These are phyloP conservation scores for Cystofilobasidium macerans DNA, from an alignment of 768 basidiomycete species.

Conservation along the genomic window DNA sequence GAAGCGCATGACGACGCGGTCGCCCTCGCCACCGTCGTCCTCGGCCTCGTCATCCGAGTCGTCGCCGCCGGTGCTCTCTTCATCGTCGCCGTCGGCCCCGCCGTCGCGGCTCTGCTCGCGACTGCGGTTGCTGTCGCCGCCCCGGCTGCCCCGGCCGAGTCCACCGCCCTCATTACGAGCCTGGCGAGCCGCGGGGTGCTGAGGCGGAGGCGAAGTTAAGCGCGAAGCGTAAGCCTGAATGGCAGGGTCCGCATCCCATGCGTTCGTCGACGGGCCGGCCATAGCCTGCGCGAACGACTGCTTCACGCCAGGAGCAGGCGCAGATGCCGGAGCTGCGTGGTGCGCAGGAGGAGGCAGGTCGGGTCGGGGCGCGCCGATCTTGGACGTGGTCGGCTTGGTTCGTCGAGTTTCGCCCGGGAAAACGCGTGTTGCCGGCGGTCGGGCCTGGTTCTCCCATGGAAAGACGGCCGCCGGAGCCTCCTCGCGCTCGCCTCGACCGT, in stretches of 20 bases:
- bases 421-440: constrained; percentile 31
- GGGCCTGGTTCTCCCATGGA: constrained; percentile 68
- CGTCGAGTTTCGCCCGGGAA: constrained; percentile 41
- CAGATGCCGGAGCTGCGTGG: constrained; percentile 15
- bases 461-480: constrained; percentile 59
- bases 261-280: constrained; percentile 53
- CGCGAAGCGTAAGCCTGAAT: constrained; percentile 59
- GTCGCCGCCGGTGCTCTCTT: constrained; percentile 49
- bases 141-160: constrained; percentile 29
- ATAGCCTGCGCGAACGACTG: constrained; percentile 41
- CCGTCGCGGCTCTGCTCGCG: constrained; percentile 57
- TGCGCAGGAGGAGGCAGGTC: constrained; percentile 16
- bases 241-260: constrained; percentile 72
- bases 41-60: constrained; percentile 30
- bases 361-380: not conserved
- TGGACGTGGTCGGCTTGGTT: constrained; percentile 21
- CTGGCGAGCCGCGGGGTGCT: not conserved
- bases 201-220: constrained; percentile 31
- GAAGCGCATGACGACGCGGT: not conserved
- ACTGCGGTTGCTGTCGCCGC: constrained; percentile 26
- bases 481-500: constrained; percentile 35
- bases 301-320: constrained; percentile 46
- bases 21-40: constrained; percentile 5
- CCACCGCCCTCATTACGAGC: constrained; percentile 7
- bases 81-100: constrained; percentile 58